Conservation (phyloP, 768 basidiomycete species). For the Cyclocybe cylindracea region DNA sequence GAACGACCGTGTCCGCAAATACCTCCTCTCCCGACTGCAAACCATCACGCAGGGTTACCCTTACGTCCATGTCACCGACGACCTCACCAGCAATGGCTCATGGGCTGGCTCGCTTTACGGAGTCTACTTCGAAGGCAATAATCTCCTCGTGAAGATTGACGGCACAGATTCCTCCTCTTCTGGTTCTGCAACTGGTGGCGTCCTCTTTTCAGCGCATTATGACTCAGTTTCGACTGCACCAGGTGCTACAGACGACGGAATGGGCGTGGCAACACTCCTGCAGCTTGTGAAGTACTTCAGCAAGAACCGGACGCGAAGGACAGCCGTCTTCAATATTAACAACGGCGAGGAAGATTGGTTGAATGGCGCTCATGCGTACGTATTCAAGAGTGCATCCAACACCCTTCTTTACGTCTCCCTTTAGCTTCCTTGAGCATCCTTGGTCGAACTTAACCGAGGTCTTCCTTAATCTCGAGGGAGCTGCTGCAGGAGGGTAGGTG, state of each 20-base stretch:
- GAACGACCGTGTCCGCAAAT: constrained; percentile 66
- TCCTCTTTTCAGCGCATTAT: constrained; percentile 80
- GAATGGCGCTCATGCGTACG: constrained; percentile 67
- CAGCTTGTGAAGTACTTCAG: constrained; percentile 63
- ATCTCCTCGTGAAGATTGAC: constrained; percentile 59
- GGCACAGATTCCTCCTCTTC: constrained; percentile 19
- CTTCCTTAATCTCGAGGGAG: constrained; percentile 85
- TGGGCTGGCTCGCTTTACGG: constrained; percentile 33
- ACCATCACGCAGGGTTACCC: constrained; percentile 42
- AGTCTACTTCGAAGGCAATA: constrained; percentile 67
- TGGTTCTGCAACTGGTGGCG: constrained; percentile 37
- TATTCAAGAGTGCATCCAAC: not conserved
- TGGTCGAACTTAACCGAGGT: constrained; percentile 67
- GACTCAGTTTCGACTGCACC: constrained; percentile 78
- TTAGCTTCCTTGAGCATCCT: constrained; percentile 70
- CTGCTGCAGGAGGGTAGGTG: constrained; percentile 71
- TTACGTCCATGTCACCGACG: constrained; percentile 41
- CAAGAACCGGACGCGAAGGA: constrained; percentile 50
- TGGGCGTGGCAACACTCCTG: constrained; percentile 66
- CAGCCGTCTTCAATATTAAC: constrained; percentile 82
- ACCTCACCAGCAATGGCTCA: constrained; percentile 46
- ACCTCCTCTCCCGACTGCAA: constrained; percentile 56
- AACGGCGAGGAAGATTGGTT: constrained; percentile 83
- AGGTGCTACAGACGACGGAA: constrained; percentile 79
- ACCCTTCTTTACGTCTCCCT: not conserved